Evolutionary conservation across 345 rosid genomes (phyloP).

Genomic region (Toxicodendron radicans): DNA sequence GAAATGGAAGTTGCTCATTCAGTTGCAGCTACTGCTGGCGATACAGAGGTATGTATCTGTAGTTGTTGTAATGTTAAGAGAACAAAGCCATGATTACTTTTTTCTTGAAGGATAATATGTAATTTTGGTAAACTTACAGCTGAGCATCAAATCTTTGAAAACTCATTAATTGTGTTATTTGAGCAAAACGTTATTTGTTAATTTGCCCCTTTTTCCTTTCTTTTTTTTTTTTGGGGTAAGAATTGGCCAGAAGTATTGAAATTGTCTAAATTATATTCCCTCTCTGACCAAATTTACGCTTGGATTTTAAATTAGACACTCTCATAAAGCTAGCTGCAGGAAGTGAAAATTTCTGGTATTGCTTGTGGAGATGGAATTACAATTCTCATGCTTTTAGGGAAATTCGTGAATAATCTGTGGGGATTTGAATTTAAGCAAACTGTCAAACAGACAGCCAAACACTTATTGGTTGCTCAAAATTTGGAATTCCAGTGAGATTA

Average conservation of each 20-base stretch:
- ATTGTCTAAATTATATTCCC: not conserved
- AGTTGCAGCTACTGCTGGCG: conserved; percentile 85
- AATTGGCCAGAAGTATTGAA: no score
- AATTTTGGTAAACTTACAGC: not conserved
- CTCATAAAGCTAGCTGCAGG: not conserved
- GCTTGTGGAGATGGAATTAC: not conserved
- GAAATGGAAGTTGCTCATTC: conserved; percentile 93
- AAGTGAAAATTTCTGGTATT: not conserved
- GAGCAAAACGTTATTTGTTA: not conserved
- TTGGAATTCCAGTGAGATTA: not conserved
- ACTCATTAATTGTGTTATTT: not conserved
- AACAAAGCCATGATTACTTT: not conserved
- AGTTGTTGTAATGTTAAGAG: not conserved
- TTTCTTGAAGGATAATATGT: not conserved
- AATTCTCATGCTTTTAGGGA: not conserved
- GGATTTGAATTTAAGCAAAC: not conserved
- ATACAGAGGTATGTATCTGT: conserved; percentile 57
- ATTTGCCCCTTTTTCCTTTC: not conserved
- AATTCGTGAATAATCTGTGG: not conserved
- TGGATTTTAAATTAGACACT: not conserved
- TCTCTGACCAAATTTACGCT: not conserved
- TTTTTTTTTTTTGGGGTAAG: no score
- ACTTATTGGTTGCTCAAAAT: not conserved
- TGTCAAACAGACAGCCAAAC: not conserved
- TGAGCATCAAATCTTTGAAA: not conserved